A percentile compares a stretch with the other conserved stretches of the same genome.
phyloP scores from a whole-genome alignment of 2,329 filamentous ascomycete genomes.

The Colletotrichum trifolii region DNA sequence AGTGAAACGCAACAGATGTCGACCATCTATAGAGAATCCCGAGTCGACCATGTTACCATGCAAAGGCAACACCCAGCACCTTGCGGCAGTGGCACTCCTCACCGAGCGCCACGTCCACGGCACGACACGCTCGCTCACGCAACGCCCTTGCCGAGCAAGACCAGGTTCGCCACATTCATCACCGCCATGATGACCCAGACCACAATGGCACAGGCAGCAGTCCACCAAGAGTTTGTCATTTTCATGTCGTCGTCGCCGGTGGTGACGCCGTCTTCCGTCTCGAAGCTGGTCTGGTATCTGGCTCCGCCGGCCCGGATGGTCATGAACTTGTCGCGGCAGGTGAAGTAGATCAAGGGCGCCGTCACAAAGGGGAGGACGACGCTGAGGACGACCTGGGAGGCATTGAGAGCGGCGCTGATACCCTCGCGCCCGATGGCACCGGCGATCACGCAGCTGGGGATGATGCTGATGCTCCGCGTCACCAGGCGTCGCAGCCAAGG shows the following conservation, averaged over 20 bases:
- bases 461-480: slow-evolving; percentile 83
- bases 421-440: slow-evolving; percentile 79
- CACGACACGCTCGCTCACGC: slow-evolving; percentile 8
- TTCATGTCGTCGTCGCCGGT: slow-evolving; percentile 50
- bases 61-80: background rate
- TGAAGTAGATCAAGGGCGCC: slow-evolving; percentile 87
- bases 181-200: slow-evolving; percentile 81
- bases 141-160: slow-evolving; percentile 61
- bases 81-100: slow-evolving; percentile 20
- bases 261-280: slow-evolving; percentile 36
- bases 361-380: slow-evolving; percentile 85
- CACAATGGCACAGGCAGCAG: slow-evolving; percentile 62
- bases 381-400: slow-evolving; percentile 80
- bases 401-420: slow-evolving; percentile 77
- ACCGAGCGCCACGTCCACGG: slow-evolving; percentile 3
- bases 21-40: background rate
- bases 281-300: slow-evolving; percentile 45
- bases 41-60: background rate
- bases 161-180: slow-evolving; percentile 83
- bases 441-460: slow-evolving; percentile 85
- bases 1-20: no score
- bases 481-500: slow-evolving; percentile 84
- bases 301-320: slow-evolving; percentile 65
- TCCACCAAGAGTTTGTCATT: slow-evolving; percentile 80
- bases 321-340: slow-evolving; percentile 83